Evolutionary conservation across 78 protist genomes (phyloP).

Genomic region (Dictyostelium capitatum): DNA sequence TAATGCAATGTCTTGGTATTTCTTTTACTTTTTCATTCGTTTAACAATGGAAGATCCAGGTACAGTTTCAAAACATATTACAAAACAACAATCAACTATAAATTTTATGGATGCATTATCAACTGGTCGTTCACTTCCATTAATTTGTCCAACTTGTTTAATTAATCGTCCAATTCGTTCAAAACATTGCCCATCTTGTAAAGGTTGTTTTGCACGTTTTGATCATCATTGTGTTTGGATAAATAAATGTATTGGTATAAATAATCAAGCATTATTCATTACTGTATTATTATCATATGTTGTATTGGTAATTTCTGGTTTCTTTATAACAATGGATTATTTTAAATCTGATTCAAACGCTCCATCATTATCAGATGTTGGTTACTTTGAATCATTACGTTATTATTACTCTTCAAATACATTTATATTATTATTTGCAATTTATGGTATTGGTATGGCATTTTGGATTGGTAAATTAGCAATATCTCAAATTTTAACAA

Average conservation of each 20-base stretch:
- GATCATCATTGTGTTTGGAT: conserved; percentile 91
- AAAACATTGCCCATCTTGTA: conserved; percentile 85
- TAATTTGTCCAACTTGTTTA: conserved; percentile 66
- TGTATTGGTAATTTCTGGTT: conserved; percentile 11
- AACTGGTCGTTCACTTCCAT: conserved; percentile 1
- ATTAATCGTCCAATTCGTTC: conserved; percentile 79
- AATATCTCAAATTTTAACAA: conserved; percentile 33
- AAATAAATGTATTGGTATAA: conserved; percentile 81
- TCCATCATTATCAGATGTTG: background rate
- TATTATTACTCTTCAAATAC: conserved; percentile 11
- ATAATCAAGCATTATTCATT: conserved; percentile 39
- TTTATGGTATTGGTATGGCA: conserved; percentile 36
- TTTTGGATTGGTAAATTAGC: conserved; percentile 57
- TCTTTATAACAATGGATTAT: background rate
- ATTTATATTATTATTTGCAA: conserved; percentile 5
- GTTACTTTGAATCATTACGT: background rate
- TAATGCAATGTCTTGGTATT: conserved; percentile 17
- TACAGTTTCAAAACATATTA: background rate
- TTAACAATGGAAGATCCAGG: conserved; percentile 27
- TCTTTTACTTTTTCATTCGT: conserved; percentile 27
- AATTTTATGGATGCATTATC: conserved; percentile 5
- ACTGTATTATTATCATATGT: conserved; percentile 23
- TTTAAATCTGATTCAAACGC: background rate
- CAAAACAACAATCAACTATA: conserved; percentile 10
- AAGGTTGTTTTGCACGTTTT: conserved; percentile 71